Percentiles rank a stretch among this genome's conserved stretches.
Conservation (phyloP, 768 basidiomycete genomes). For the Lyophyllum atratum region DNA sequence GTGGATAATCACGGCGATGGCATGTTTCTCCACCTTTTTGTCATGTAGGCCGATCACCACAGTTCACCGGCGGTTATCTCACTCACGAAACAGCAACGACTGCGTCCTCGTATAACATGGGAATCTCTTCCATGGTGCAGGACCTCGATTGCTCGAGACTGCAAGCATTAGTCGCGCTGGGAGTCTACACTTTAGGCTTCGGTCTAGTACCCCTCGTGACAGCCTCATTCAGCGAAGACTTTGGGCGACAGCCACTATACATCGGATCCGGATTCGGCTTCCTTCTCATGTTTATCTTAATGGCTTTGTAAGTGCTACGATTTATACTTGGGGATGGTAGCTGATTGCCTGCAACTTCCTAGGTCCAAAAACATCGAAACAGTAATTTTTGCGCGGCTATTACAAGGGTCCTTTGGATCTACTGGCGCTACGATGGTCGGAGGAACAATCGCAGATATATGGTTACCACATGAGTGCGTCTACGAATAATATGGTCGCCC, state of each 20-base stretch:
- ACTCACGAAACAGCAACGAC: slow-evolving; percentile 40
- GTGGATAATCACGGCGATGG: too few species aligned
- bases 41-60: too few species aligned
- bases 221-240: slow-evolving; percentile 73
- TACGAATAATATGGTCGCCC: too few species aligned
- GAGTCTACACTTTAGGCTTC: slow-evolving; percentile 62
- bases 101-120: slow-evolving; percentile 54
- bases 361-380: slow-evolving; percentile 57
- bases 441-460: slow-evolving; percentile 74
- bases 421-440: slow-evolving; percentile 75
- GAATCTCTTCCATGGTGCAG: slow-evolving; percentile 56
- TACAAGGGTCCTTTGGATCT: slow-evolving; percentile 68
- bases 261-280: slow-evolving; percentile 53
- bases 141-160: slow-evolving; percentile 47
- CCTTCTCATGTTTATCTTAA: slow-evolving; percentile 49
- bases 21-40: too few species aligned
- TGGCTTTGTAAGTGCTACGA: slow-evolving; percentile 37
- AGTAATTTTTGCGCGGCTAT: slow-evolving; percentile 63
- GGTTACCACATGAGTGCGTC: slow-evolving; percentile 60
- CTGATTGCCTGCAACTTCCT: background rate
- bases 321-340: background rate
- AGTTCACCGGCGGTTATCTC: too few species aligned
- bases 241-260: slow-evolving; percentile 65
- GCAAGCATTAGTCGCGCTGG: slow-evolving; percentile 48
- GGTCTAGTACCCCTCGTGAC: slow-evolving; percentile 64